These are phyloP conservation scores for Populus tremula DNA, from an alignment of 345 rosid genomes.

Conservation along the genomic window DNA sequence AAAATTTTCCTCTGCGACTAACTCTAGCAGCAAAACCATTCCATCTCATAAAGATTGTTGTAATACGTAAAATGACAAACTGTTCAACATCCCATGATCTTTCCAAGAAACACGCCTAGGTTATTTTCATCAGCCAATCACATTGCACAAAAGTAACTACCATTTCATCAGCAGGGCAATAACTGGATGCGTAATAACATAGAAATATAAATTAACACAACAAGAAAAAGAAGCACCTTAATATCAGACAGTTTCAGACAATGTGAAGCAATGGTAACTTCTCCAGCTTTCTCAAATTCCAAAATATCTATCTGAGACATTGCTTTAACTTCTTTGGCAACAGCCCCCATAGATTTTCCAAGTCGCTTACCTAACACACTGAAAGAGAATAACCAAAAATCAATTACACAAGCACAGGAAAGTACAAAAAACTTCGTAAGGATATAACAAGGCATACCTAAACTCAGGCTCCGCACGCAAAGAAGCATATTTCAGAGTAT, in stretches of 20 bases:
- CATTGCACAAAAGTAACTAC: neutral
- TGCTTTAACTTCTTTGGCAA: slow-evolving; percentile 75
- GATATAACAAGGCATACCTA: slow-evolving; percentile 48
- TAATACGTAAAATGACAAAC: too few relatives aligned
- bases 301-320: slow-evolving; percentile 84
- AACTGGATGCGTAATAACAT: neutral
- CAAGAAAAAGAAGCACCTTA: slow-evolving; percentile 48
- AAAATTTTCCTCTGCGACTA: too few relatives aligned
- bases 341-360: slow-evolving; percentile 87
- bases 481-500: slow-evolving; percentile 80
- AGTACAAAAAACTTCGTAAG: neutral
- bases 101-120: neutral
- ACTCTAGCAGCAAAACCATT: neutral
- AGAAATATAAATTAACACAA: neutral
- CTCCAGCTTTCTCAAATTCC: slow-evolving; percentile 69
- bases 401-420: slow-evolving; percentile 12
- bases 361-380: slow-evolving; percentile 89
- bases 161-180: neutral
- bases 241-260: slow-evolving; percentile 65
- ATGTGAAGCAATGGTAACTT: slow-evolving; percentile 72
- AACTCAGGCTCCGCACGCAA: slow-evolving; percentile 96
- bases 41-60: neutral
- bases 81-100: neutral
- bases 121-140: neutral
- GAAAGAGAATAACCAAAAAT: slow-evolving; percentile 22